phyloP scores from a whole-genome alignment of 2,329 filamentous ascomycete species.

The Myriangium duriaei region DNA sequence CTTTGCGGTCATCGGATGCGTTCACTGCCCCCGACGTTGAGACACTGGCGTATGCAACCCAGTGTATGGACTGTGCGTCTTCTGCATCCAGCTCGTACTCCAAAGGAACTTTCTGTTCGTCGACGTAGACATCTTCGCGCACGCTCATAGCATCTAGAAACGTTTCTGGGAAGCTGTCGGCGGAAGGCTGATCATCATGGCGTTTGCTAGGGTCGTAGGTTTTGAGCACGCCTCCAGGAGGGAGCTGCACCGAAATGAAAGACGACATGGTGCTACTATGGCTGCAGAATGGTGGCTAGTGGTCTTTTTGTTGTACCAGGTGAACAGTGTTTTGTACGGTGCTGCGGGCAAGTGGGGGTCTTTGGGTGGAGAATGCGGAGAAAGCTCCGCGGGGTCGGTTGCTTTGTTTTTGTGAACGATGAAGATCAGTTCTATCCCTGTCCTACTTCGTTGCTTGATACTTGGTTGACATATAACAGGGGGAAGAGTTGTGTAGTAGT shows the following conservation, averaged over 20 bases:
- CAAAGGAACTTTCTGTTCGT: conserved; percentile 44
- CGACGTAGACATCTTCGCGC: conserved; percentile 44
- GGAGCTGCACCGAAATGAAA: conserved; percentile 27
- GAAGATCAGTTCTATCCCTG: no score
- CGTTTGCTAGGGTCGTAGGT: conserved; percentile 22
- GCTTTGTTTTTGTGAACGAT: no score
- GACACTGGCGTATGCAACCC: conserved; percentile 67
- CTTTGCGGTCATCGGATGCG: conserved; percentile 25
- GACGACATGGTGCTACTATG: conserved; percentile 18
- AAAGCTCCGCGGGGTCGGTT: background rate
- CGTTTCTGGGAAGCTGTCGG: conserved; percentile 26
- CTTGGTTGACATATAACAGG: no score
- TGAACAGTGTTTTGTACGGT: no score
- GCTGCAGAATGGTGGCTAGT: no score
- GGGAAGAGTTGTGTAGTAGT: no score
- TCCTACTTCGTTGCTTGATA: no score
- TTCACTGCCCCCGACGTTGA: conserved; percentile 28
- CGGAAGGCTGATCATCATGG: conserved; percentile 19
- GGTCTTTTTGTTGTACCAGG: no score
- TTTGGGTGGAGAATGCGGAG: no score
- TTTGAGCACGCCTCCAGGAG: conserved; percentile 23
- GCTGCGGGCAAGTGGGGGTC: no score
- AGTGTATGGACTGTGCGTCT: conserved; percentile 69
- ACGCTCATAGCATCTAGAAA: conserved; percentile 46
- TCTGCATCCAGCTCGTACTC: conserved; percentile 71